These are phyloP conservation scores for Ceratocystis diversiconidia DNA, from an alignment of 2,329 filamentous ascomycete species.

Conservation along the genomic window DNA sequence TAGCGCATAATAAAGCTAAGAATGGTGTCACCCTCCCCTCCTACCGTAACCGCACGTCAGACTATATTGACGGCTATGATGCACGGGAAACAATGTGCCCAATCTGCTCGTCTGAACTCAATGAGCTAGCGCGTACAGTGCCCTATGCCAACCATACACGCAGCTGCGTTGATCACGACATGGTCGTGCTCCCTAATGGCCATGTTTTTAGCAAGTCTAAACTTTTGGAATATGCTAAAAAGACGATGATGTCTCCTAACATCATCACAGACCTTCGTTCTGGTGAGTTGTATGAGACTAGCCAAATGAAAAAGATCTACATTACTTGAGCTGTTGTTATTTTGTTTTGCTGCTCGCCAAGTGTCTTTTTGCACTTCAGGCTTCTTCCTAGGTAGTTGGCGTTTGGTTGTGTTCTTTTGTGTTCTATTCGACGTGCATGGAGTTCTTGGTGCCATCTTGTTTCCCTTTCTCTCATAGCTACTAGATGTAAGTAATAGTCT, in stretches of 20 bases:
- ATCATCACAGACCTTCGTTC: slow-evolving; percentile 68
- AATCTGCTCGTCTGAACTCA: slow-evolving; percentile 90
- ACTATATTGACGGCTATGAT: slow-evolving; percentile 8
- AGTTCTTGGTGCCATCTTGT: not conserved
- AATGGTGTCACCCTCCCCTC: slow-evolving; percentile 15
- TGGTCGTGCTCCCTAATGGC: slow-evolving; percentile 75
- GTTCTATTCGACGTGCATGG: not conserved
- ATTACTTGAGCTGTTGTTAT: slow-evolving; percentile 46
- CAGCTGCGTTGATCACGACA: slow-evolving; percentile 78
- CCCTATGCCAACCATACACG: slow-evolving; percentile 93
- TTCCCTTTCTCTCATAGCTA: not conserved
- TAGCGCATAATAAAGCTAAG: slow-evolving; percentile 6
- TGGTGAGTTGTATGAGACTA: slow-evolving; percentile 48
- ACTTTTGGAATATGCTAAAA: slow-evolving; percentile 63
- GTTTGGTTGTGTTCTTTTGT: not conserved
- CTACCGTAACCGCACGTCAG: not conserved
- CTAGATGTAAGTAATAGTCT: not conserved
- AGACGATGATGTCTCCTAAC: slow-evolving; percentile 53
- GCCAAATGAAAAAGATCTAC: slow-evolving; percentile 70
- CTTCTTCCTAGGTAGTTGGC: not conserved
- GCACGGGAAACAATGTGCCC: slow-evolving; percentile 51
- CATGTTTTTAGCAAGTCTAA: slow-evolving; percentile 67
- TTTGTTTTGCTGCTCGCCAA: not conserved
- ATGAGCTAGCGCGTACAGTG: slow-evolving; percentile 73
- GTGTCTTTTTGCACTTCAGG: not conserved